These are phyloP conservation scores for Trichoderma asperellum DNA, from an alignment of 2,329 filamentous ascomycete genomes.

Conservation along the genomic window DNA sequence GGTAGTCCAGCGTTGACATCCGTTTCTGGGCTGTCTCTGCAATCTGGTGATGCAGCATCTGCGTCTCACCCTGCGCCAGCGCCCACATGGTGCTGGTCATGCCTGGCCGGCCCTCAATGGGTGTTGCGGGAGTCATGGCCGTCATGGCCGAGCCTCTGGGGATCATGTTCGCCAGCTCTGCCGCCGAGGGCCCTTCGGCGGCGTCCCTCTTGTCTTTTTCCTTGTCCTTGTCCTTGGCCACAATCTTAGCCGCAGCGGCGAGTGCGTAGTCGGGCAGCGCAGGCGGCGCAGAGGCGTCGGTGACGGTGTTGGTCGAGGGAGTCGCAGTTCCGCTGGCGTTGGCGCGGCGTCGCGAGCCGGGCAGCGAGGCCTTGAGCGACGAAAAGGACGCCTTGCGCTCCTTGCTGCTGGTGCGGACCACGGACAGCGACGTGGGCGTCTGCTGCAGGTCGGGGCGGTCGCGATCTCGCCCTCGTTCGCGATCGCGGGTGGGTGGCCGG, in stretches of 20 bases:
- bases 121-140: conserved; percentile 34
- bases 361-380: conserved; percentile 57
- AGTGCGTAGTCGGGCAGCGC: conserved; percentile 58
- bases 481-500: conserved; percentile 45
- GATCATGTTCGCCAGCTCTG: conserved; percentile 26
- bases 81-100: conserved; percentile 34
- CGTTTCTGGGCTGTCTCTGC: conserved; percentile 88
- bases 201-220: conserved; percentile 37
- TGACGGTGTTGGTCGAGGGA: conserved; percentile 44
- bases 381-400: conserved; percentile 57
- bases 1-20: conserved; percentile 90
- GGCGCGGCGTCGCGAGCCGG: conserved; percentile 49
- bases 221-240: conserved; percentile 32
- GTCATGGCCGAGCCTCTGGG: conserved; percentile 27
- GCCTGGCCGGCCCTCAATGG: conserved; percentile 20
- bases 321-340: conserved; percentile 44
- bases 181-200: conserved; percentile 32
- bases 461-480: conserved; percentile 27
- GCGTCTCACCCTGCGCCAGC: conserved; percentile 50
- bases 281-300: conserved; percentile 54
- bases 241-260: conserved; percentile 53
- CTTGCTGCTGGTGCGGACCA: conserved; percentile 43
- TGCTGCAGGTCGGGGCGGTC: not conserved
- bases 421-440: conserved; percentile 27
- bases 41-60: conserved; percentile 64